Base-by-base conservation (phyloP, 1,284 basidiomycete genomes). In the Moesziomyces sp. region DNA sequence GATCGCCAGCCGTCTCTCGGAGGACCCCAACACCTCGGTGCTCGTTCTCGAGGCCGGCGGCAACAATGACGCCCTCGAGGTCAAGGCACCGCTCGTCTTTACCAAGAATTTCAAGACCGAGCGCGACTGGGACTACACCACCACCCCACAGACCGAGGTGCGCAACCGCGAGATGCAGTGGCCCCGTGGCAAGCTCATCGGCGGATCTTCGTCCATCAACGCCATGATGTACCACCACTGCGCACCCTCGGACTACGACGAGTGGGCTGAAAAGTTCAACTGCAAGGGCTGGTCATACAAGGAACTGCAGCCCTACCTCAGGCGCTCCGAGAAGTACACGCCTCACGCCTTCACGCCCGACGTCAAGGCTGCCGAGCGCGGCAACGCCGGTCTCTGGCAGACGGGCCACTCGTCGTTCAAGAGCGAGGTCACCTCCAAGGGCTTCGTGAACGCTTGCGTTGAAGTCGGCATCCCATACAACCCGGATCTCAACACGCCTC, bases 181-280 rank as follows among this genome's bases (percentile, higher is more conserved):
- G 76, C 76, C 76, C 2, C 56, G 77, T 21, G 73, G 75, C 26
- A 72, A 73, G 58, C 48, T 76, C 21, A 52, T 77, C n/a, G 72
- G 87, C 4, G 87, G 87, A 0, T 84, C 79, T 0, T 85, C 85
- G 5, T 82, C 83, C 19, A 86, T 88, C 58, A 88, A 88, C 61
- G 81, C 80, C 23, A 74, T 74, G 72, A 67, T 87, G 46, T 70
- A 70, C 45, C 77, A 79, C 44, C 76, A 76, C 57, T 64, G 63
- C 28, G 58, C 68, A 3, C 72, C 66, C 14, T 58, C 59, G 2
- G 77, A 79, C 63, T 76, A 74, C 52, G 69, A 79, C 48, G 75
- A 77, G 47, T 79, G 75, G 75, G 64, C 56, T 5, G 49, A 76
- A 16, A 46, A 53, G 45, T 69, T 51, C 55, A 65, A 65, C 38